Evolutionary conservation across 768 basidiomycete genomes (phyloP).

Genomic region (Daedaleopsis sinensis): DNA sequence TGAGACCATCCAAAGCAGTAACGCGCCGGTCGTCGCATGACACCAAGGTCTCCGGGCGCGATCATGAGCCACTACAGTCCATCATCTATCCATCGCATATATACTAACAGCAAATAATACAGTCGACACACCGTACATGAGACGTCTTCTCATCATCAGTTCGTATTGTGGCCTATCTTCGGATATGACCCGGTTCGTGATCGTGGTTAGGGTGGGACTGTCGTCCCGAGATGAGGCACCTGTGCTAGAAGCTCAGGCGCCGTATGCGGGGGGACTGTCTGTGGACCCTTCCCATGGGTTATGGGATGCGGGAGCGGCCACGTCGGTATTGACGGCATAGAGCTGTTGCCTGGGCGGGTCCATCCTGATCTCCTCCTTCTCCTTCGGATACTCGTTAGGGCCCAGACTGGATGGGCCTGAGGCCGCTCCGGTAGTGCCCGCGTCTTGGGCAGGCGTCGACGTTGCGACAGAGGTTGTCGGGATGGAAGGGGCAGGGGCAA

Average conservation of each 20-base stretch:
- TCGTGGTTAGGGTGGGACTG: too few relatives aligned
- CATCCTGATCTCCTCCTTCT: constrained; percentile 1
- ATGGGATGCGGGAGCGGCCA: neutral
- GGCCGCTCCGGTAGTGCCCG: too few relatives aligned
- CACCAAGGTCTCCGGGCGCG: too few relatives aligned
- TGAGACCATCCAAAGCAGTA: too few relatives aligned
- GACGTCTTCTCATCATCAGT: neutral
- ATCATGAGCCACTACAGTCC: too few relatives aligned
- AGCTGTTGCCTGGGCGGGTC: neutral
- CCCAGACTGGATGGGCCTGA: neutral
- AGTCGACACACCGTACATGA: neutral
- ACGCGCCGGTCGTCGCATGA: too few relatives aligned
- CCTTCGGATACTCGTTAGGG: neutral
- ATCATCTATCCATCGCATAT: too few relatives aligned
- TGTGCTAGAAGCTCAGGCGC: neutral
- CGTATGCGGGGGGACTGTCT: neutral
- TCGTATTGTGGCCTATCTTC: too few relatives aligned
- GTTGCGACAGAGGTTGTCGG: too few relatives aligned
- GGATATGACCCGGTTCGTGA: too few relatives aligned
- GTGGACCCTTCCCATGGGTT: neutral
- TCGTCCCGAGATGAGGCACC: neutral
- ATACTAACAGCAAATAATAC: neutral
- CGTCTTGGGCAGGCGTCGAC: too few relatives aligned
- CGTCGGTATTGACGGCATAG: neutral
- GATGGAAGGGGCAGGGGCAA: neutral